Base-by-base conservation (phyloP, 2,329 filamentous ascomycete genomes). In the Fusarium goolgardi region DNA sequence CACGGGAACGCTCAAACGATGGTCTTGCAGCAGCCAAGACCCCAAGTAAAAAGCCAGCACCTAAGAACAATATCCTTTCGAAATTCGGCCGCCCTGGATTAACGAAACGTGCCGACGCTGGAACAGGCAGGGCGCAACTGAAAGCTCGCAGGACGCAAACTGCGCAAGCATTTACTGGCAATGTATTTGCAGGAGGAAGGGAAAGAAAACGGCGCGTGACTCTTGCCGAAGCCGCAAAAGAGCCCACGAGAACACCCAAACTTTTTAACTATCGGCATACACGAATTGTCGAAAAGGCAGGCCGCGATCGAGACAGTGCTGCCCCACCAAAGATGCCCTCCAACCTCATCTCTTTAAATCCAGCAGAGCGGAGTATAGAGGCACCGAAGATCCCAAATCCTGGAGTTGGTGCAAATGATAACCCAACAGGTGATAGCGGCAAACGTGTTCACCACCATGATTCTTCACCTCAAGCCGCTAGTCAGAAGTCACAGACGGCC, bases 121-220 rank as follows among this genome's bases (percentile, higher is more conserved):
- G 43, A n/a, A 18, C 37, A 52, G 47, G 45, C 32, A 55, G 63
- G 47, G 47, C 20, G 46, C 63, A 34, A 31, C 34, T 39, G 41
- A 62, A 40, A 39, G 58, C 37, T 32, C 69, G 39, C 40, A 69
- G 54, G 49, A 60, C 52, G 18, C 64, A 68, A 32, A 45, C 45
- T 21, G 21, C 62, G 23, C 52, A 55, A 12, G 47, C 43, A 8
- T 63, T 58, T 25, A 64, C 56, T 29, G 55, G 55, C 31, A 87
- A 86, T 59, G 79, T 86, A 2, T 86, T 86, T 47, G 65, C 73
- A 9, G 77, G 77, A 12, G 84, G 84, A 3, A 83, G 77, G 58
- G 73, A 68, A 27, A 75, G 70, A 31, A 83, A 80, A 63, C 69
- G 71, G 21, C 77, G 81, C 16, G 43, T 56, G 3, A 78, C 67